These are phyloP conservation scores for Alternaria arbusti DNA, from an alignment of 2,329 filamentous ascomycete species.

Conservation along the genomic window DNA sequence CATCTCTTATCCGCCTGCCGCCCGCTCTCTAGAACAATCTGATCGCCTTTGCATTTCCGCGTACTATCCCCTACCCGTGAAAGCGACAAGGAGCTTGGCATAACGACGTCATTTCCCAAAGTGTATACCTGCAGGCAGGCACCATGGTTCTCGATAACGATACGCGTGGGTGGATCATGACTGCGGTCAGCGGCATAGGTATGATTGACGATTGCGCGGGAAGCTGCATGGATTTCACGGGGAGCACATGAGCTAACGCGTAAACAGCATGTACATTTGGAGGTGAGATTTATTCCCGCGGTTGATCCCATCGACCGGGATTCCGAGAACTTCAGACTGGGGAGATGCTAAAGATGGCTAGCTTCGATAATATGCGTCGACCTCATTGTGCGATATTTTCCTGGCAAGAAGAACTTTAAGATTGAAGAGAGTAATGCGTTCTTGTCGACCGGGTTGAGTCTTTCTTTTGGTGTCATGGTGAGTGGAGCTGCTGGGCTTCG, in stretches of 20 bases:
- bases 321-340: neutral
- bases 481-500: conserved; percentile 30
- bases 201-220: conserved; percentile 35
- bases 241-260: conserved; percentile 18
- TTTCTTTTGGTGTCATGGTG: conserved; percentile 98
- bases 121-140: conserved; percentile 9
- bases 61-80: neutral
- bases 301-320: neutral
- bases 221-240: neutral
- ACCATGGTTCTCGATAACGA: conserved; percentile 60
- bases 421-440: conserved; percentile 91
- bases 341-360: conserved; percentile 46
- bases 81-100: conserved; percentile 5
- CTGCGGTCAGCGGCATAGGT: conserved; percentile 80
- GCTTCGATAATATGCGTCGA: conserved; percentile 89
- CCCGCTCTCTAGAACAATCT: neutral
- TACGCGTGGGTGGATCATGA: conserved; percentile 91
- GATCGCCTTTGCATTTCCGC: neutral
- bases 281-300: conserved; percentile 26
- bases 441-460: conserved; percentile 82
- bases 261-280: conserved; percentile 47
- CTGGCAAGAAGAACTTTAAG: conserved; percentile 76
- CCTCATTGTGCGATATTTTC: conserved; percentile 73
- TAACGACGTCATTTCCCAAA: conserved; percentile 29
- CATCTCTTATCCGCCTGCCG: conserved; percentile 5